Evolutionary conservation across 371 early-diverging fungal genomes (phyloP).

Genomic region (Syncephalastrum contaminatum): DNA sequence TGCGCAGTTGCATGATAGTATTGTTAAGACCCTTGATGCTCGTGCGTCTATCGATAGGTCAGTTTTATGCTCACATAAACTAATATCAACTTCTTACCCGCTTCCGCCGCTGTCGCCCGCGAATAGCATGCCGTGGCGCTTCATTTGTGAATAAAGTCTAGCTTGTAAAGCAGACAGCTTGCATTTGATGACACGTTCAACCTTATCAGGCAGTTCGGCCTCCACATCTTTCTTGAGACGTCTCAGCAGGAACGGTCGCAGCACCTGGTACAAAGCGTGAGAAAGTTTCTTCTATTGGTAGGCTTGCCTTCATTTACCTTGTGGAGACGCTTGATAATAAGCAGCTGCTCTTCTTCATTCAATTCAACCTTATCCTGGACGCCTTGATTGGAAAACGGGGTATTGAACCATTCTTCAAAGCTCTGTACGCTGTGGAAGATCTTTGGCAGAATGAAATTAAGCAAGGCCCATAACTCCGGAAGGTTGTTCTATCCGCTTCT

Average conservation of each 20-base stretch:
- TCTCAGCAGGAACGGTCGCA: constrained; percentile 96
- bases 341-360: constrained; percentile 96
- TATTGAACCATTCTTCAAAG: constrained; percentile 99
- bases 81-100: constrained; percentile 33
- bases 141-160: constrained; percentile 77
- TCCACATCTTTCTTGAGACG: constrained; percentile 99
- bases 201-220: constrained; percentile 96
- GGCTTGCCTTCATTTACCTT: constrained; percentile 47
- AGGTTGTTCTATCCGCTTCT: constrained; percentile 85
- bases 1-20: constrained; percentile 98
- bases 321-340: constrained; percentile 96
- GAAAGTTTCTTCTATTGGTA: background rate
- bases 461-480: constrained; percentile 96
- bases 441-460: constrained; percentile 97
- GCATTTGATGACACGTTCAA: constrained; percentile 95
- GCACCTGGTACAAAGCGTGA: constrained; percentile 42
- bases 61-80: background rate
- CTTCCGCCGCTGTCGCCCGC: constrained; percentile 56
- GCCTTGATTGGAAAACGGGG: constrained; percentile 86
- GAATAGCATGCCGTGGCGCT: constrained; percentile 68
- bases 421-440: constrained; percentile 94
- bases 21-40: constrained; percentile 90
- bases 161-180: constrained; percentile 82
- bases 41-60: constrained; percentile 26
- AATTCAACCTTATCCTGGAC: constrained; percentile 87